phyloP scores from a whole-genome alignment of 257 asterid species.

The Penstemon davidsonii region DNA sequence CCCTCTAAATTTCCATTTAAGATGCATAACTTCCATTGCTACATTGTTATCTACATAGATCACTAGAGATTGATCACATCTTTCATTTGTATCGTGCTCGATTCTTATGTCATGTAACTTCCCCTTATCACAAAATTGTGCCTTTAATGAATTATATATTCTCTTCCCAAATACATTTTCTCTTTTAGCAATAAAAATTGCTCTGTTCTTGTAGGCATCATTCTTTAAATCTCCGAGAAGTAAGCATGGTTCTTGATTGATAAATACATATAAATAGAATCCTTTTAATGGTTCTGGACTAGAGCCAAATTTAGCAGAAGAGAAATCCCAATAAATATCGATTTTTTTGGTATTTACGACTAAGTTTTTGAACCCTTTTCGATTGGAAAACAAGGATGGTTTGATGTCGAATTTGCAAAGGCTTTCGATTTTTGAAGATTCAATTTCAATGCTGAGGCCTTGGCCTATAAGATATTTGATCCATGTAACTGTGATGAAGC shows the following conservation, averaged over 20 bases:
- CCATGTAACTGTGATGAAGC: slow-evolving; percentile 67
- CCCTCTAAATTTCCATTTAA: slow-evolving; percentile 74
- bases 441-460: slow-evolving; percentile 50
- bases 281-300: slow-evolving; percentile 68
- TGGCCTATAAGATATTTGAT: slow-evolving; percentile 60
- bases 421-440: slow-evolving; percentile 34
- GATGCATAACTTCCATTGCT: slow-evolving; percentile 49
- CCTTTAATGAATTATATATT: slow-evolving; percentile 40
- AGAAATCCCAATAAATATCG: slow-evolving; percentile 64
- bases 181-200: slow-evolving; percentile 48
- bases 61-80: slow-evolving; percentile 40
- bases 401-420: slow-evolving; percentile 62
- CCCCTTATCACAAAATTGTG: slow-evolving; percentile 53
- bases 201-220: slow-evolving; percentile 43
- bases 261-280: slow-evolving; percentile 50
- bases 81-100: slow-evolving; percentile 46
- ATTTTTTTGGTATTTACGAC: slow-evolving; percentile 33
- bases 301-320: slow-evolving; percentile 65
- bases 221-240: slow-evolving; percentile 52
- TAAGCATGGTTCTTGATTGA: slow-evolving; percentile 48
- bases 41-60: slow-evolving; percentile 48
- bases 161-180: slow-evolving; percentile 65
- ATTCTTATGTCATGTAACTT: slow-evolving; percentile 48
- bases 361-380: slow-evolving; percentile 50
- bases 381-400: slow-evolving; percentile 67